phyloP scores from a whole-genome alignment of 139 green algal genomes.

The Penium margaritaceum region DNA sequence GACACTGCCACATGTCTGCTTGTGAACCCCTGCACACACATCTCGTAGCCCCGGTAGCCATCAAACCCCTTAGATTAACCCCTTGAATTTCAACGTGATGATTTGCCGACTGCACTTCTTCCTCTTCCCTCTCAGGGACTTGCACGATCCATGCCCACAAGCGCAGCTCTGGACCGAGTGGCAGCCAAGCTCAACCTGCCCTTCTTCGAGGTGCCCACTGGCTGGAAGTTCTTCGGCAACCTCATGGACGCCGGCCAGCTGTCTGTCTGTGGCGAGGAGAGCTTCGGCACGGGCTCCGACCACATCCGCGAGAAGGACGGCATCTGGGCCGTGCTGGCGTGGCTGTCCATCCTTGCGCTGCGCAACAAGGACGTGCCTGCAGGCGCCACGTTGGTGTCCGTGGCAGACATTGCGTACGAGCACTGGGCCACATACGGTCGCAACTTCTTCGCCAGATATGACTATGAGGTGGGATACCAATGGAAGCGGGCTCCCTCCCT shows the following conservation, averaged over 20 bases:
- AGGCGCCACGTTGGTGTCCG: conserved; percentile 69
- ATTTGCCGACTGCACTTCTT: no score
- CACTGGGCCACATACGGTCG: conserved; percentile 91
- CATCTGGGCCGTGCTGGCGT: conserved; percentile 83
- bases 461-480: conserved; percentile 78
- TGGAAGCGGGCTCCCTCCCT: no score
- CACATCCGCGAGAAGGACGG: conserved; percentile 98
- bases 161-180: conserved; percentile 86
- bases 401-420: conserved; percentile 83
- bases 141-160: conserved; percentile 93
- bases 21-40: no score
- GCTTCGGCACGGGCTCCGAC: conserved; percentile 90
- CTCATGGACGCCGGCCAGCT: conserved; percentile 57
- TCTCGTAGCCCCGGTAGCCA: no score
- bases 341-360: conserved; percentile 83
- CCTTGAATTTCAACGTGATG: no score
- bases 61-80: no score
- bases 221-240: conserved; percentile 65
- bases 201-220: conserved; percentile 74
- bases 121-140: no score
- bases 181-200: conserved; percentile 69
- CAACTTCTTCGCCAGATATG: conserved; percentile 93
- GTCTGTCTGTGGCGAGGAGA: conserved; percentile 81
- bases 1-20: no score
- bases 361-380: conserved; percentile 78